These are phyloP conservation scores for Mycena amicta DNA, from an alignment of 768 basidiomycete genomes.

Conservation along the genomic window DNA sequence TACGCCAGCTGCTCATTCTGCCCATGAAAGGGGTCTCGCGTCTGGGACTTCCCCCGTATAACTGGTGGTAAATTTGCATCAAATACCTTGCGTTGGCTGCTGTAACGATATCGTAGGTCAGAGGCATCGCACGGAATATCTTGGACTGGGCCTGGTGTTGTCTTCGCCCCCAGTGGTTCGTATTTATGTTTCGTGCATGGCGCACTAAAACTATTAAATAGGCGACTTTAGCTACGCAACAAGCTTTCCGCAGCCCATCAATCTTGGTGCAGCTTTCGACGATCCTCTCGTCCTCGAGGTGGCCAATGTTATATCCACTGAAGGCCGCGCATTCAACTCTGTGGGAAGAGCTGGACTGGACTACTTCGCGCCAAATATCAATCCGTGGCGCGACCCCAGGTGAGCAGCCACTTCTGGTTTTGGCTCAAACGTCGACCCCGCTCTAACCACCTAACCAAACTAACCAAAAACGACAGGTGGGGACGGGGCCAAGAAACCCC, in stretches of 20 bases:
- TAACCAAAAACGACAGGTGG: conserved; percentile 38
- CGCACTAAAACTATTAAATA: too few species aligned
- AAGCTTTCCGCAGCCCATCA: conserved; percentile 60
- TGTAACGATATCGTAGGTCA: too few species aligned
- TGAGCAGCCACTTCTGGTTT: neutral
- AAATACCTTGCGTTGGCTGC: too few species aligned
- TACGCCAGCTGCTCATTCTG: too few species aligned
- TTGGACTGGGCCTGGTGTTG: conserved; percentile 48
- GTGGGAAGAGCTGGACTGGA: conserved; percentile 54
- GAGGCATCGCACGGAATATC: conserved; percentile 62
- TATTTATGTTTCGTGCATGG: too few species aligned
- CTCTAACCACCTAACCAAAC: too few species aligned
- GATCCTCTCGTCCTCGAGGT: conserved; percentile 51
- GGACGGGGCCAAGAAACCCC: conserved; percentile 65
- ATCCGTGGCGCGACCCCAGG: conserved; percentile 54
- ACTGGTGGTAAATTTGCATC: too few species aligned
- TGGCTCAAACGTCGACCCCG: too few species aligned
- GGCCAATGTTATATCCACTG: conserved; percentile 54
- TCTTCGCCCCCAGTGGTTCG: conserved; percentile 50
- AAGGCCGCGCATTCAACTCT: conserved; percentile 62
- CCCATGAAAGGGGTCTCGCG: too few species aligned
- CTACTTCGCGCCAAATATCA: conserved; percentile 60
- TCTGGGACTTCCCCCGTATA: conserved; percentile 56
- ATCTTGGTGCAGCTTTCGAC: conserved; percentile 58
- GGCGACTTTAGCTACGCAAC: conserved; percentile 55